Conservation (phyloP, 805 yeast species). For the Saccharomycopsis amapae region DNA sequence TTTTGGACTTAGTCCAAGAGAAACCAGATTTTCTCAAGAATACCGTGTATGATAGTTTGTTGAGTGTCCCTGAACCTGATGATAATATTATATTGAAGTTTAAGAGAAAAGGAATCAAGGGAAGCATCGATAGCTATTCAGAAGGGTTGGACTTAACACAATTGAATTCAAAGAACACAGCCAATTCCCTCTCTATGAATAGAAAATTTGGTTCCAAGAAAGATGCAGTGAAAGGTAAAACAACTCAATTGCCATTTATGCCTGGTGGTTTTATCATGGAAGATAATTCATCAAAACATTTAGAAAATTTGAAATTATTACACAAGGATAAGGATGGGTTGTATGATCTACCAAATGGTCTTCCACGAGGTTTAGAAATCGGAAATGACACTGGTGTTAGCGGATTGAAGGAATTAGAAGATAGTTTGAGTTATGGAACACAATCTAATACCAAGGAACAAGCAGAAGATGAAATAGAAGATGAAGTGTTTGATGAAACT, state of each 20-base stretch:
- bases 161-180: constrained; percentile 44
- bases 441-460: constrained; percentile 22
- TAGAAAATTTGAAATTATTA: constrained; percentile 35
- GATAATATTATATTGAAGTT: constrained; percentile 61
- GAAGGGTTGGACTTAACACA: constrained; percentile 52
- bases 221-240: constrained; percentile 60
- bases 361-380: constrained; percentile 58
- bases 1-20: constrained; percentile 62
- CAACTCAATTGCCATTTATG: constrained; percentile 76
- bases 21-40: constrained; percentile 34
- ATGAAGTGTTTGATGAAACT: constrained; percentile 21
- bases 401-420: constrained; percentile 18
- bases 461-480: constrained; percentile 16
- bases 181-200: constrained; percentile 65
- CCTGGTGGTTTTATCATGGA: constrained; percentile 71
- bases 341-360: constrained; percentile 77
- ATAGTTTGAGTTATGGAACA: constrained; percentile 33
- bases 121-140: constrained; percentile 51
- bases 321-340: constrained; percentile 71
- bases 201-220: constrained; percentile 57
- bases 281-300: constrained; percentile 10
- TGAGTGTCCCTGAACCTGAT: constrained; percentile 52
- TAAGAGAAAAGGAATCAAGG: constrained; percentile 68
- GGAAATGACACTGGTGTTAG: constrained; percentile 6
- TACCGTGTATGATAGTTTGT: constrained; percentile 40